phyloP scores from a whole-genome alignment of 805 yeast genomes.

The Saccharomycopsis fermentans region DNA sequence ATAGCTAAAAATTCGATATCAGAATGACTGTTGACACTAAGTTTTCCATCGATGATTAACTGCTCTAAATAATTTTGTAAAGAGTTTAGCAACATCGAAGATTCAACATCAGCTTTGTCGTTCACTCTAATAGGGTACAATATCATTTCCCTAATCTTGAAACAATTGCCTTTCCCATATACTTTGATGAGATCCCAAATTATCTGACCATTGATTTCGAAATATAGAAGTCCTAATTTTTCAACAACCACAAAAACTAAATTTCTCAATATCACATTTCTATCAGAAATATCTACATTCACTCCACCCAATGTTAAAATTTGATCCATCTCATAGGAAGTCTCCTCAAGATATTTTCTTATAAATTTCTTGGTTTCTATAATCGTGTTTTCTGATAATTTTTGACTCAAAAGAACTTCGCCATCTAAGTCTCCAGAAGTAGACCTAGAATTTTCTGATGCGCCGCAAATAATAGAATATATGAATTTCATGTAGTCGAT shows the following conservation, averaged over 20 bases:
- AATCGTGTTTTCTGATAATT: constrained; percentile 41
- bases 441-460: background rate
- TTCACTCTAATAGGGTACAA: constrained; percentile 21
- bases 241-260: constrained; percentile 44
- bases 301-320: constrained; percentile 62
- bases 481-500: constrained; percentile 42
- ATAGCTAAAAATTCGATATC: constrained; percentile 38
- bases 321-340: constrained; percentile 48
- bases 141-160: constrained; percentile 40
- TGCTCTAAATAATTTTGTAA: constrained; percentile 32
- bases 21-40: constrained; percentile 24
- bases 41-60: constrained; percentile 37
- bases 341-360: constrained; percentile 48
- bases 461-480: background rate
- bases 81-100: constrained; percentile 32
- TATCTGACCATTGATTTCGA: constrained; percentile 48
- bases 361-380: constrained; percentile 49
- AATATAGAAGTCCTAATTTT: constrained; percentile 41
- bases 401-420: constrained; percentile 24
- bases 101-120: background rate
- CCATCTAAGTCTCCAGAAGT: constrained; percentile 18
- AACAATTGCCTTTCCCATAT: constrained; percentile 36
- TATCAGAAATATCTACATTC: constrained; percentile 54
- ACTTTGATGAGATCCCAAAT: constrained; percentile 56
- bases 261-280: constrained; percentile 37